phyloP scores from a whole-genome alignment of 352 stramenopile species.

The Phytopythium mirpurense region DNA sequence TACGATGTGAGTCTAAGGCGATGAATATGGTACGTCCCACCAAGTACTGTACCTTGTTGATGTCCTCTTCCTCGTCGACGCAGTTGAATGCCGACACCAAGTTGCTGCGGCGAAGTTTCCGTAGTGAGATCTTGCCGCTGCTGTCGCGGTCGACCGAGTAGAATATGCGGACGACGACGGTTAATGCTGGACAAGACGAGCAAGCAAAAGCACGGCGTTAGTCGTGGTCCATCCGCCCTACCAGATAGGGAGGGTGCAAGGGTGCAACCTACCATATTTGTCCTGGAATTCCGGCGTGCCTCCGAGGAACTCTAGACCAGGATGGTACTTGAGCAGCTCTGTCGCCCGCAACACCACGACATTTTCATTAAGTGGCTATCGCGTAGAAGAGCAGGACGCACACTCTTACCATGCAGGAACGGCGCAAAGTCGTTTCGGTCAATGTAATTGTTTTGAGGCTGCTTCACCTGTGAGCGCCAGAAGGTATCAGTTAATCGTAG shows the following conservation, averaged over 20 bases:
- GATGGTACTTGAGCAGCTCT: conserved; percentile 88
- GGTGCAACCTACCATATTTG: conserved; percentile 90
- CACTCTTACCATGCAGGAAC: conserved; percentile 89
- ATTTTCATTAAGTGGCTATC: no score
- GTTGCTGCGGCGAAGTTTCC: conserved; percentile 93
- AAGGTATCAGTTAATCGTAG: no score
- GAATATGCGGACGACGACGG: conserved; percentile 94
- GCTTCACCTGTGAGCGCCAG: conserved; percentile 78
- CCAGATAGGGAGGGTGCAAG: background rate
- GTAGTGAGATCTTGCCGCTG: conserved; percentile 93
- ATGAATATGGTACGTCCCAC: no score
- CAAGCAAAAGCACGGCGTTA: background rate
- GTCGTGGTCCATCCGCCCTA: background rate
- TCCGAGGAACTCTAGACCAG: conserved; percentile 95
- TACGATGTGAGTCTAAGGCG: no score
- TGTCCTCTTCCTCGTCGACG: conserved; percentile 99
- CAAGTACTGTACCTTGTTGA: conserved; percentile 99
- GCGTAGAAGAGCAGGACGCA: conserved; percentile 29
- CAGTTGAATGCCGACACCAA: conserved; percentile 93
- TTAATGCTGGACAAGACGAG: conserved; percentile 71
- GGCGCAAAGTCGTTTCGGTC: conserved; percentile 96
- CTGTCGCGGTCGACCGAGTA: conserved; percentile 93
- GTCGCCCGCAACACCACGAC: background rate
- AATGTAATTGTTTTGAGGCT: conserved; percentile 87
- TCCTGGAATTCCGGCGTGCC: conserved; percentile 99